Percentiles rank a stretch among this genome's conserved stretches.
Conservation (phyloP, 176 grass and related monocot species). For the Typha latifolia region DNA sequence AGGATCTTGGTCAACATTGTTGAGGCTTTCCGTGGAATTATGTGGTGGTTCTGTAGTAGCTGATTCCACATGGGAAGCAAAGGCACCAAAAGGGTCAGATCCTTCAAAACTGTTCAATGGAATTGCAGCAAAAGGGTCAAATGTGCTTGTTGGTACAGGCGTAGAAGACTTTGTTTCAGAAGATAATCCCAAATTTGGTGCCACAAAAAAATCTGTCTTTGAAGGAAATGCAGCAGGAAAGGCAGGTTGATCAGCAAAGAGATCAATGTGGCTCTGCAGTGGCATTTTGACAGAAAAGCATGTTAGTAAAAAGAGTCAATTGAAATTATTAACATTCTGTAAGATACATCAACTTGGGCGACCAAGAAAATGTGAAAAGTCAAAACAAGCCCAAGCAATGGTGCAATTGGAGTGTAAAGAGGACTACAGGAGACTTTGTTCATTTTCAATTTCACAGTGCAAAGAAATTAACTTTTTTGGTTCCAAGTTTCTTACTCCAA, state of each 20-base stretch:
- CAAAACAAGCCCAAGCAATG: no score
- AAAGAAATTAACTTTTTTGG: neutral
- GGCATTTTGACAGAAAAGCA: constrained; percentile 4
- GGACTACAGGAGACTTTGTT: no score
- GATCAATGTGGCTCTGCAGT: constrained; percentile 45
- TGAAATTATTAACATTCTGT: neutral
- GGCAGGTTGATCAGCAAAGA: constrained; percentile 35
- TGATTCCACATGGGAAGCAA: constrained; percentile 24
- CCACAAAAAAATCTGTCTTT: constrained; percentile 7
- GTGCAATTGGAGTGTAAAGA: no score
- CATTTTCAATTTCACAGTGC: neutral
- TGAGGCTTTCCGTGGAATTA: constrained; percentile 10
- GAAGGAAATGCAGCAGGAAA: constrained; percentile 27
- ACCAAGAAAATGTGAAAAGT: neutral
- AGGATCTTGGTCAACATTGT: constrained; percentile 14
- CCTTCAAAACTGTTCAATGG: constrained; percentile 17
- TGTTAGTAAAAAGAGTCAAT: neutral
- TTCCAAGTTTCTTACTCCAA: neutral
- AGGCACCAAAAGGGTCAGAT: constrained; percentile 21
- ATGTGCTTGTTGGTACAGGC: constrained; percentile 15
- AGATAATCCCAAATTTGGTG: constrained; percentile 11
- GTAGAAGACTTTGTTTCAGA: constrained; percentile 19
- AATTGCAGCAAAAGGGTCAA: constrained; percentile 34
- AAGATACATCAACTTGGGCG: neutral
- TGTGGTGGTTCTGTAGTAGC: constrained; percentile 18